Percentiles rank a stretch among this genome's conserved stretches.
These are phyloP conservation scores for Chrysoporthe cubensis DNA, from an alignment of 2,329 filamentous ascomycete genomes.

Conservation along the genomic window DNA sequence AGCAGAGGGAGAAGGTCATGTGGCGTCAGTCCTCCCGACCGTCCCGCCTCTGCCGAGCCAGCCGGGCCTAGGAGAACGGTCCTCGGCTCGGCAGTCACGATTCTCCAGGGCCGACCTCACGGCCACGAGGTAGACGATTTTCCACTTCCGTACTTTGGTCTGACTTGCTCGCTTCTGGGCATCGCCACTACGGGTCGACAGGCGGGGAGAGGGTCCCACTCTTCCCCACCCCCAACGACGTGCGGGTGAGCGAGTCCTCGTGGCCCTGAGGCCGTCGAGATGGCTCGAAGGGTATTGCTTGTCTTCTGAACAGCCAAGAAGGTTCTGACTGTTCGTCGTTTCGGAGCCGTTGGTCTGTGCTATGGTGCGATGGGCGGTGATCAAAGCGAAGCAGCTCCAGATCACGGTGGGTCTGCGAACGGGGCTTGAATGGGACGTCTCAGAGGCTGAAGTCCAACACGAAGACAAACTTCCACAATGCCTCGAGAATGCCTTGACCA, in stretches of 20 bases:
- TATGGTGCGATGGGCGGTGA: no score
- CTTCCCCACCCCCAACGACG: neutral
- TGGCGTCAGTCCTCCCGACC: neutral
- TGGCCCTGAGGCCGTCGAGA: neutral
- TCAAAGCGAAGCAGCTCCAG: no score
- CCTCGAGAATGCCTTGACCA: neutral
- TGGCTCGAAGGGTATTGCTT: no score
- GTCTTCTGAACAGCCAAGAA: no score
- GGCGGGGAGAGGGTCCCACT: neutral
- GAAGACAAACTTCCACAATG: no score
- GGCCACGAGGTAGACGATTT: constrained; percentile 12
- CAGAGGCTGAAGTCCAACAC: no score
- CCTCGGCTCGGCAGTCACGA: neutral
- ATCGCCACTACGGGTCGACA: constrained; percentile 6
- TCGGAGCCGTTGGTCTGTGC: no score
- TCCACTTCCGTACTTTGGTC: constrained; percentile 14
- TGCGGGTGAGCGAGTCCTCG: neutral
- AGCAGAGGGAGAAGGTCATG: neutral
- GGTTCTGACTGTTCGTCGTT: no score
- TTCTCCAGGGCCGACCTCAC: neutral
- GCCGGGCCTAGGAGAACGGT: neutral
- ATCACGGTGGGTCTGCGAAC: no score
- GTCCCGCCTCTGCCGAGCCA: neutral
- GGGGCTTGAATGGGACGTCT: no score
- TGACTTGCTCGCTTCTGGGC: neutral